Evolutionary conservation across 768 basidiomycete genomes (phyloP).

Genomic region (Asterophora parasitica): DNA sequence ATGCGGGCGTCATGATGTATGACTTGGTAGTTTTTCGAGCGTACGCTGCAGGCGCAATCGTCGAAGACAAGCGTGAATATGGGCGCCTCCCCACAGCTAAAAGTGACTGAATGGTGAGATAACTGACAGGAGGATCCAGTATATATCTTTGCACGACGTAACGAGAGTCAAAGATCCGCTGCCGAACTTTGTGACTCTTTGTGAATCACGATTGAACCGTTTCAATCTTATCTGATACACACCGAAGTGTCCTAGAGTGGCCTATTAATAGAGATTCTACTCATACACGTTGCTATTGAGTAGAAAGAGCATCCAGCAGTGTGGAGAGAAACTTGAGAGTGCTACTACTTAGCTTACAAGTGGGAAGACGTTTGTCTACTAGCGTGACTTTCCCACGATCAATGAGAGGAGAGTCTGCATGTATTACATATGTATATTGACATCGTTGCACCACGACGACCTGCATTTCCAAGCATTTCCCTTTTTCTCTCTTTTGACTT

Average conservation of each 20-base stretch:
- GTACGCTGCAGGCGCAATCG: conserved; percentile 1
- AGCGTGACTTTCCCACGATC: conserved; percentile 2
- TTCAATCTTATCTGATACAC: conserved; percentile 1
- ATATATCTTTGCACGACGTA: background rate
- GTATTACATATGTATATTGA: background rate
- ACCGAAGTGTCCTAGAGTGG: too few relatives aligned
- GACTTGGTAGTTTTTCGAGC: background rate
- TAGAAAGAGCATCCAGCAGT: too few relatives aligned
- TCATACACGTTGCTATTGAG: too few relatives aligned
- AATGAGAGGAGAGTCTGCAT: background rate
- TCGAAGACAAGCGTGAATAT: conserved; percentile 11
- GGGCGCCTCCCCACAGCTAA: conserved; percentile 12
- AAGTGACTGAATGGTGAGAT: conserved; percentile 15
- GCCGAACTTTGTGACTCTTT: background rate
- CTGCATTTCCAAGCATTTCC: background rate
- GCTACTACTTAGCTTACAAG: too few relatives aligned
- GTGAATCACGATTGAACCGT: background rate
- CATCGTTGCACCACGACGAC: background rate
- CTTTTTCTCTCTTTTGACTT: background rate
- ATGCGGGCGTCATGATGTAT: conserved; percentile 12
- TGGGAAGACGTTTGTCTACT: too few relatives aligned
- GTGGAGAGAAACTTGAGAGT: too few relatives aligned
- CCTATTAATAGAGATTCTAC: too few relatives aligned
- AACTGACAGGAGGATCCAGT: background rate
- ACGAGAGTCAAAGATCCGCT: background rate